Evolutionary conservation across 768 basidiomycete genomes (phyloP).

Genomic region (Hirschioporus abietinus): DNA sequence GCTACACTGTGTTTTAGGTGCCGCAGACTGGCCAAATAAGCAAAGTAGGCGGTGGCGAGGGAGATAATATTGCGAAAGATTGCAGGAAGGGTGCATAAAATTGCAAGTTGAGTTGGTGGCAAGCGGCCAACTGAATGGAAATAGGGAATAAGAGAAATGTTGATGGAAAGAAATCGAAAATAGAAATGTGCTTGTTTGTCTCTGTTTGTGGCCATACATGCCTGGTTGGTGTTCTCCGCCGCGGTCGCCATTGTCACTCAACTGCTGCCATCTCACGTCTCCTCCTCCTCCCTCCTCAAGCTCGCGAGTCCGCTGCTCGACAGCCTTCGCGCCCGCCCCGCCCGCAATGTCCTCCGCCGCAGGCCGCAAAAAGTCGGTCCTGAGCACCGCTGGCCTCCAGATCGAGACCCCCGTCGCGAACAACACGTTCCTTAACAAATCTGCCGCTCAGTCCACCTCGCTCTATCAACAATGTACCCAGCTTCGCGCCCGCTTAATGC

Average conservation of each 20-base stretch:
- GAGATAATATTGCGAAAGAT: not conserved
- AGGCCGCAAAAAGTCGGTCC: constrained; percentile 70
- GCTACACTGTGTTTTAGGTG: not conserved
- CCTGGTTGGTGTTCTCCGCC: constrained; percentile 5
- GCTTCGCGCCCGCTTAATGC: constrained; percentile 70
- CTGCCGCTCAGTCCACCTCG: constrained; percentile 80
- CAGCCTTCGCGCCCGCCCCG: constrained; percentile 19
- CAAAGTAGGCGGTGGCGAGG: not conserved
- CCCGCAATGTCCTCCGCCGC: constrained; percentile 43
- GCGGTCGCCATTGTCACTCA: constrained; percentile 4
- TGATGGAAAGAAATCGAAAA: not conserved
- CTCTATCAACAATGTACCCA: constrained; percentile 90
- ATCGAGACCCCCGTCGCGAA: constrained; percentile 73
- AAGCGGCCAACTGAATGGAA: not conserved
- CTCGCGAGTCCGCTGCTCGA: not conserved
- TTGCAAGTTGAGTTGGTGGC: too few relatives aligned
- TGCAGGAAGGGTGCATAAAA: too few relatives aligned
- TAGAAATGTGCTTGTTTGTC: not conserved
- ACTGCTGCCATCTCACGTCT: constrained; percentile 3
- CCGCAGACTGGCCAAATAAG: too few relatives aligned
- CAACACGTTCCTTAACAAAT: constrained; percentile 87
- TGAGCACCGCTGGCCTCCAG: constrained; percentile 54
- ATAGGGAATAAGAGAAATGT: not conserved
- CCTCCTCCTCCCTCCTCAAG: not conserved
- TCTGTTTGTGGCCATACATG: not conserved